Percentiles rank a stretch among this genome's conserved stretches.
Conservation (phyloP, 495 filamentous ascomycete genomes). For the Darksidea phi region DNA sequence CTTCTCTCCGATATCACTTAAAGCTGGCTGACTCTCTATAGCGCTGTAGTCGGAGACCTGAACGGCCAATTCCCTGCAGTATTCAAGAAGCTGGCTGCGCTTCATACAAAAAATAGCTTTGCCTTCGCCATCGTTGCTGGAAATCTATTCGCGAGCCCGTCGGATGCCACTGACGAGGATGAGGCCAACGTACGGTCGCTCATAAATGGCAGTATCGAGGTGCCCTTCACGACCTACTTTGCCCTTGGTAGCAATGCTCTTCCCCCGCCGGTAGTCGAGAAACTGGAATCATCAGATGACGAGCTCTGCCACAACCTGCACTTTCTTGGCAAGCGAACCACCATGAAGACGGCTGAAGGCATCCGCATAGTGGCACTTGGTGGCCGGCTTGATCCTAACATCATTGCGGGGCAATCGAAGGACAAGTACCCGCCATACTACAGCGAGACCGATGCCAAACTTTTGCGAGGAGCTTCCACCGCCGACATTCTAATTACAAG, state of each 20-base stretch:
- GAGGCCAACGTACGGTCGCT: conserved; percentile 62
- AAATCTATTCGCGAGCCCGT: conserved; percentile 63
- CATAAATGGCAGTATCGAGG: conserved; percentile 64
- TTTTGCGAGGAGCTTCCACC: conserved; percentile 67
- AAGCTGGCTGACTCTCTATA: conserved; percentile 41
- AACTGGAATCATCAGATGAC: conserved; percentile 68
- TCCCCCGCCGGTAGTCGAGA: conserved; percentile 65
- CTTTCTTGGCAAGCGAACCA: conserved; percentile 79
- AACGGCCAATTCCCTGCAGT: conserved; percentile 69
- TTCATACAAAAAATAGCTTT: conserved; percentile 84
- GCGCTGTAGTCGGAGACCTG: conserved; percentile 76
- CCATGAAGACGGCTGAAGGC: conserved; percentile 85
- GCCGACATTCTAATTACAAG: conserved; percentile 84
- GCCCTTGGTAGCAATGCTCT: conserved; percentile 67
- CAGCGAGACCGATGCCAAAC: conserved; percentile 70
- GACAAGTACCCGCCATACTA: conserved; percentile 69
- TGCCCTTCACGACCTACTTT: conserved; percentile 86
- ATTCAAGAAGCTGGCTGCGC: conserved; percentile 72
- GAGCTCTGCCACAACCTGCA: conserved; percentile 85
- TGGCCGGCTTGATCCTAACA: conserved; percentile 59
- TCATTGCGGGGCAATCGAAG: conserved; percentile 54
- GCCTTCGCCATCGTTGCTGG: conserved; percentile 79
- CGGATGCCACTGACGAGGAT: conserved; percentile 44
- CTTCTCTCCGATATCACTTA: conserved; percentile 9
- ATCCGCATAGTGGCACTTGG: conserved; percentile 80